Evolutionary conservation across 352 stramenopile genomes (phyloP).

Genomic region (Globisporangium megalacanthum): DNA sequence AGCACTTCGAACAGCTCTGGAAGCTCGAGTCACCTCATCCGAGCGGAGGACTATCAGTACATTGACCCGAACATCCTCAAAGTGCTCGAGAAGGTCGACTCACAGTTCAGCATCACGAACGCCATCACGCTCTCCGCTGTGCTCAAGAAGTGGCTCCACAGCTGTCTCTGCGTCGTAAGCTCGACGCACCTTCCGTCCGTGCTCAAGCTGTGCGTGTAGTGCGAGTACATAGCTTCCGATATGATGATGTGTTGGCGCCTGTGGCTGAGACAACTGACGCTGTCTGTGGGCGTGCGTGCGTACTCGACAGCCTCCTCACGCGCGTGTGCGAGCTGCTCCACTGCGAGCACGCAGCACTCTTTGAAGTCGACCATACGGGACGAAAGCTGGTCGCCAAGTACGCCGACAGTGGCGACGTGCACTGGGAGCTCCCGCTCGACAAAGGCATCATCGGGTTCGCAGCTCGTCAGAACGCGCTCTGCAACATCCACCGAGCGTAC

Average conservation of each 20-base stretch:
- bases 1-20: background rate
- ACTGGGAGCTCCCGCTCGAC: conserved; percentile 63
- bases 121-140: conserved; percentile 57
- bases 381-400: conserved; percentile 31
- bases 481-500: conserved; percentile 59
- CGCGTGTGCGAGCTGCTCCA: conserved; percentile 58
- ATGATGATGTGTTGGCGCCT: no score
- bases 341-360: conserved; percentile 65
- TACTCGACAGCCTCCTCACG: conserved; percentile 26
- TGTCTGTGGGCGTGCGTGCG: no score
- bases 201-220: conserved; percentile 21
- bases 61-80: conserved; percentile 80
- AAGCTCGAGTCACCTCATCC: conserved; percentile 28
- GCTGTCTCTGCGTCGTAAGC: conserved; percentile 49
- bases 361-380: conserved; percentile 40
- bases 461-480: conserved; percentile 42
- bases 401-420: conserved; percentile 34
- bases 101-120: conserved; percentile 81
- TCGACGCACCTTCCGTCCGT: conserved; percentile 43
- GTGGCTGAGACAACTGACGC: no score
- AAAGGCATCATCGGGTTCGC: conserved; percentile 63
- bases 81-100: conserved; percentile 78
- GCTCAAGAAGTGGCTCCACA: conserved; percentile 76
- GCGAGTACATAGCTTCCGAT: no score
- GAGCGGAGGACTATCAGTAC: conserved; percentile 50